These are phyloP conservation scores for Aureococcus anophagefferens DNA, from an alignment of 108 stramenopile species.

Conservation along the genomic window DNA sequence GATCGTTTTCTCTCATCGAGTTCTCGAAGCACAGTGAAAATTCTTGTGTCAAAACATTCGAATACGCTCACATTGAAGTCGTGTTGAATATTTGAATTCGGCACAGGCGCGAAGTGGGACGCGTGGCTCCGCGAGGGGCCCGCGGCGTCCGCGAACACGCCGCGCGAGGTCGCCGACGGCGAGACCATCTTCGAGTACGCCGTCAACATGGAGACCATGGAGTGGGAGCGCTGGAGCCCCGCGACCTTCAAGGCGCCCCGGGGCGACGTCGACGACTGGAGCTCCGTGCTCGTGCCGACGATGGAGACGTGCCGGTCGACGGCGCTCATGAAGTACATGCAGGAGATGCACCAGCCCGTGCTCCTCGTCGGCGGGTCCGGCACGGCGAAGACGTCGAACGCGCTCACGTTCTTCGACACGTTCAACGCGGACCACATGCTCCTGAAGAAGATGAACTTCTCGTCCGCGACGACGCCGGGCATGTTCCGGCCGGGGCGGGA, in stretches of 20 bases:
- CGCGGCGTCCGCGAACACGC: neutral
- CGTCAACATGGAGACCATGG: constrained; percentile 19
- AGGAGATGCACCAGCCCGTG: constrained; percentile 18
- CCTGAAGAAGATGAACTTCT: constrained; percentile 39
- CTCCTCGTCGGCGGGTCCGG: constrained; percentile 44
- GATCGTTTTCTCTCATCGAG: no score
- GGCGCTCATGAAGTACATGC: constrained; percentile 34
- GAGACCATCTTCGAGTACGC: constrained; percentile 27
- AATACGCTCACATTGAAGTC: no score
- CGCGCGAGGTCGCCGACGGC: neutral
- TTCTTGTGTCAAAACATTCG: no score
- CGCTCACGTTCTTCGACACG: constrained; percentile 28
- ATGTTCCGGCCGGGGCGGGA: no score
- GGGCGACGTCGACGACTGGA: constrained; percentile 17
- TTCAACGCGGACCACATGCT: constrained; percentile 2
- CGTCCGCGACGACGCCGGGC: constrained; percentile 28
- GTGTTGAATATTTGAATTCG: no score
- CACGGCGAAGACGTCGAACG: constrained; percentile 53
- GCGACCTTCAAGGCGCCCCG: constrained; percentile 25
- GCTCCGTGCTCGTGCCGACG: constrained; percentile 35
- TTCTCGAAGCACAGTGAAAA: no score
- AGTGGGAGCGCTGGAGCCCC: constrained; percentile 35
- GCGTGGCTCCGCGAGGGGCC: constrained; percentile 8
- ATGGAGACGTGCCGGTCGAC: constrained; percentile 25
- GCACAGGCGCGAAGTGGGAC: constrained; percentile 23